Conservation (phyloP, 371 early-diverging fungal species). For the Mortierella polycephala region DNA sequence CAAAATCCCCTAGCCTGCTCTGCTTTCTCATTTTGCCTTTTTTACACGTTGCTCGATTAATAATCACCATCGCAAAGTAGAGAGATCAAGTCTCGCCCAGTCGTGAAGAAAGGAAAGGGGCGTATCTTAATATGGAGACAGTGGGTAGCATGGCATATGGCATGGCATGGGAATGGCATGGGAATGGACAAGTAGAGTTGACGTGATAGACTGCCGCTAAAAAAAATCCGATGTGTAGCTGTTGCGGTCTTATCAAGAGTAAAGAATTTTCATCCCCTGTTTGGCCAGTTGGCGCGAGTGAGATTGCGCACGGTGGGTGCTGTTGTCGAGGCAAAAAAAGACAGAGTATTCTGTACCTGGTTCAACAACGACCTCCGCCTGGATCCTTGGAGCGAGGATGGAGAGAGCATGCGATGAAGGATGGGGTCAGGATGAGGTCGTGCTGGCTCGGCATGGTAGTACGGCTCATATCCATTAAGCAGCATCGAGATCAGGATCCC, state of each 20-base stretch:
- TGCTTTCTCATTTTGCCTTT: not conserved
- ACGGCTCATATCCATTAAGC: conserved; percentile 48
- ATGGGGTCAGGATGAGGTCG: conserved; percentile 52
- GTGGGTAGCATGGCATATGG: too few species aligned
- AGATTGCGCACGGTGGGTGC: too few species aligned
- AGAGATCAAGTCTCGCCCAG: too few species aligned
- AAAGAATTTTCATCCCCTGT: too few species aligned
- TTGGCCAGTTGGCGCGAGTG: not conserved
- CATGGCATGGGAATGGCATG: too few species aligned
- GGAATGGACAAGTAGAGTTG: too few species aligned
- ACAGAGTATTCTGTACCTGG: conserved; percentile 24
- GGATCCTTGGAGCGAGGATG: conserved; percentile 23
- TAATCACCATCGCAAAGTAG: conserved; percentile 11
- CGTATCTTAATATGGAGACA: not conserved
- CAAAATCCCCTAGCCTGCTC: not conserved
- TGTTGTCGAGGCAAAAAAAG: too few species aligned
- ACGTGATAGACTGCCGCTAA: too few species aligned
- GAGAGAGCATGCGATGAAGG: conserved; percentile 43
- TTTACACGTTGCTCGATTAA: conserved; percentile 15
- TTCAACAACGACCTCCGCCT: conserved; percentile 35
- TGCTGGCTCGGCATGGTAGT: conserved; percentile 40
- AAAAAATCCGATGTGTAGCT: too few species aligned
- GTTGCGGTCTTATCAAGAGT: too few species aligned
- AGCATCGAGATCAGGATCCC: conserved; percentile 48
- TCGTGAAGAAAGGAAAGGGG: not conserved